Conservation (phyloP, 352 stramenopile genomes). For the Pythium brachiatum region DNA sequence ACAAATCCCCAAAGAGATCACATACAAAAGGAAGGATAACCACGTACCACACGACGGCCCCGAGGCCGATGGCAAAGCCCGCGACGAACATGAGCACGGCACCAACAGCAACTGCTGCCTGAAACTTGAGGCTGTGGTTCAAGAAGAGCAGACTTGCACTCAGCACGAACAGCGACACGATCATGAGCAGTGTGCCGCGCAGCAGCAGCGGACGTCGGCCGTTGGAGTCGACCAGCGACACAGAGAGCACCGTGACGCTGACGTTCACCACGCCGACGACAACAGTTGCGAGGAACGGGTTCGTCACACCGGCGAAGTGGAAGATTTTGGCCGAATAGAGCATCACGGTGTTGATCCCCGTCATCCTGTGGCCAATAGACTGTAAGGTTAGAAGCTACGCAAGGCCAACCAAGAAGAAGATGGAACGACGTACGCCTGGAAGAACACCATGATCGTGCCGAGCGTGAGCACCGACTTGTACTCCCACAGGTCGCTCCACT, state of each 20-base stretch:
- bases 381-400: not conserved
- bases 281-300: constrained; percentile 79
- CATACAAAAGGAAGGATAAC: too few species aligned
- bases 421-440: constrained; percentile 52
- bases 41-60: constrained; percentile 75
- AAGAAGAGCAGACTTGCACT: constrained; percentile 67
- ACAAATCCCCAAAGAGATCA: not conserved
- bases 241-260: constrained; percentile 71
- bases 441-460: constrained; percentile 71
- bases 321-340: constrained; percentile 92
- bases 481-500: constrained; percentile 50
- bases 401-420: not conserved
- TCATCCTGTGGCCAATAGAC: constrained; percentile 44
- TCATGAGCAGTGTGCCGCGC: constrained; percentile 71
- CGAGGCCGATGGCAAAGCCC: constrained; percentile 83
- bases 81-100: constrained; percentile 78
- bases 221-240: constrained; percentile 71
- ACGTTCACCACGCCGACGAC: constrained; percentile 78
- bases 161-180: constrained; percentile 57
- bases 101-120: constrained; percentile 69
- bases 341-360: constrained; percentile 91
- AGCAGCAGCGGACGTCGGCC: constrained; percentile 75
- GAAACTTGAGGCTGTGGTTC: constrained; percentile 39
- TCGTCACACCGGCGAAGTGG: constrained; percentile 83
- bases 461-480: constrained; percentile 60